A percentile compares a stretch with the other conserved stretches of the same genome.
Conservation (phyloP, 108 stramenopile genomes). For the Nannochloropsis granulata region DNA sequence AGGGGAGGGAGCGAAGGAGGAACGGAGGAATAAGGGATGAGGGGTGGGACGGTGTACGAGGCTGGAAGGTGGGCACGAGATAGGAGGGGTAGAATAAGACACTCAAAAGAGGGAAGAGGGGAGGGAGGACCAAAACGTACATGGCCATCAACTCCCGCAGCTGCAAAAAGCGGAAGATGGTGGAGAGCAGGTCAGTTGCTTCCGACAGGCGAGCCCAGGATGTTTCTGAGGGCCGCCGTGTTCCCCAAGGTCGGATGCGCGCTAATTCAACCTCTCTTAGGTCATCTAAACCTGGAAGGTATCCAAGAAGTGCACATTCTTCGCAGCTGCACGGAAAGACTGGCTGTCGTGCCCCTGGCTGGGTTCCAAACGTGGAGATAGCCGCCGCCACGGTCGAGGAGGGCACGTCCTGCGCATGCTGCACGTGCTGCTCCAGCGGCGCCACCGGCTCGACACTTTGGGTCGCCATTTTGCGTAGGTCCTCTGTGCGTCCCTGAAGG, state of each 20-base stretch:
- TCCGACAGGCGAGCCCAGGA: background rate
- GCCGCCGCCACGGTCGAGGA: too few species aligned
- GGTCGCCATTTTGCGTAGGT: too few species aligned
- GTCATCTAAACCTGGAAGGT: too few species aligned
- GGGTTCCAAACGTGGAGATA: too few species aligned
- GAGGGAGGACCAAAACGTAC: background rate
- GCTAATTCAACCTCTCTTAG: too few species aligned
- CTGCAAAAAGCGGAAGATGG: background rate
- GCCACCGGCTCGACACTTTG: too few species aligned
- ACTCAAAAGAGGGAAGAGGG: background rate
- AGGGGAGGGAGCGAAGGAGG: background rate
- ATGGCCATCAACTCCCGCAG: background rate
- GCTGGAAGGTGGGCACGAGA: background rate
- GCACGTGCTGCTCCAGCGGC: too few species aligned
- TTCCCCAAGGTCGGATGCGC: background rate
- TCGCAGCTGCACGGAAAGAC: too few species aligned
- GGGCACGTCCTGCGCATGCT: too few species aligned
- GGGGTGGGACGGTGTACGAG: background rate
- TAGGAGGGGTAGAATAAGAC: background rate
- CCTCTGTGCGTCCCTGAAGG: too few species aligned
- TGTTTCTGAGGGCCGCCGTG: background rate
- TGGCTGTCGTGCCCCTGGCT: too few species aligned
- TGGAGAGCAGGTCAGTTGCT: background rate
- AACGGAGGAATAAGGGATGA: background rate
- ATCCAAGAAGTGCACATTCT: too few species aligned